These are phyloP conservation scores for Chaetomium sp. DNA, from an alignment of 2,329 filamentous ascomycete genomes.

Conservation along the genomic window DNA sequence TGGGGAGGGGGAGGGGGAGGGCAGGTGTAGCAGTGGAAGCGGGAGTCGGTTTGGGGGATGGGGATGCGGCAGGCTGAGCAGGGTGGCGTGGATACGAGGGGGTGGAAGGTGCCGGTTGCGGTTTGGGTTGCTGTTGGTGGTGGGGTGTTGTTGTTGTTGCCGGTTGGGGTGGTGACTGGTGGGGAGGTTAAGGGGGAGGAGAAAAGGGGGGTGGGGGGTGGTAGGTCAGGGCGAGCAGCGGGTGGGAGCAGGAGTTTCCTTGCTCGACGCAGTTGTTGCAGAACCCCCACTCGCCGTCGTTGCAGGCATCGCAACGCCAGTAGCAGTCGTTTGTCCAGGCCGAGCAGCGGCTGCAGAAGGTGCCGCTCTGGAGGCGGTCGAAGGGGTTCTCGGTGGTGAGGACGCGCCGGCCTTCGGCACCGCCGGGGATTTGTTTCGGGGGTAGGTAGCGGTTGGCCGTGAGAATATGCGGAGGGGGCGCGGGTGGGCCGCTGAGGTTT, in stretches of 20 bases:
- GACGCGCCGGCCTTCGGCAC: constrained; percentile 58
- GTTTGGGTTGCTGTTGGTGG: not conserved
- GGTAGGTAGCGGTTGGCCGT: constrained; percentile 59
- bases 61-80: constrained; percentile 72
- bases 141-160: constrained; percentile 33
- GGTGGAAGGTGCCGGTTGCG: constrained; percentile 58
- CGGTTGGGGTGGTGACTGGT: not conserved
- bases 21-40: constrained; percentile 81
- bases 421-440: constrained; percentile 52
- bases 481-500: constrained; percentile 41
- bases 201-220: constrained; percentile 27
- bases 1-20: constrained; percentile 34
- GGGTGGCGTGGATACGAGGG: constrained; percentile 69
- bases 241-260: constrained; percentile 78
- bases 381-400: constrained; percentile 68
- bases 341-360: constrained; percentile 79
- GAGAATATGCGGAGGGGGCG: constrained; percentile 59
- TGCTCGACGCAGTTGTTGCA: constrained; percentile 86
- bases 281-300: constrained; percentile 93
- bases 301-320: constrained; percentile 86
- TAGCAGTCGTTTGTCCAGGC: constrained; percentile 79
- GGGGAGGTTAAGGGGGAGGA: not conserved
- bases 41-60: constrained; percentile 68
- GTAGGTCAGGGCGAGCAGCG: constrained; percentile 75
- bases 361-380: constrained; percentile 71